Percentiles rank a stretch among this genome's conserved stretches.
These are phyloP conservation scores for Candida loeiensis DNA, from an alignment of 805 yeast genomes.

Conservation along the genomic window DNA sequence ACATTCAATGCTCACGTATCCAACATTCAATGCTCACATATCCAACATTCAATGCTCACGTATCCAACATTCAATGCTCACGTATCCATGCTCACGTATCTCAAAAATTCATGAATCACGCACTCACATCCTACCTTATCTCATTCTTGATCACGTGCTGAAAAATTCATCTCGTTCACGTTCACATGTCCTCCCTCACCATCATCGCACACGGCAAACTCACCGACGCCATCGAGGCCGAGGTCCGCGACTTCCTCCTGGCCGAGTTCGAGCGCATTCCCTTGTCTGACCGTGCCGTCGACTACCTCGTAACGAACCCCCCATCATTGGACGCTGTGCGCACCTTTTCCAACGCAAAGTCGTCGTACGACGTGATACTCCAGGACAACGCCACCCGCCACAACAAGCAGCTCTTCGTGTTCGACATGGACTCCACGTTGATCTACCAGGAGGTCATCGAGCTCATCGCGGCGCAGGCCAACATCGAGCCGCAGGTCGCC, in stretches of 20 bases:
- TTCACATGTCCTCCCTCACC: conserved; percentile 14
- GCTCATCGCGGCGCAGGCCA: conserved; percentile 90
- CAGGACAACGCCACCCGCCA: conserved; percentile 25
- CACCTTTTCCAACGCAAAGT: conserved; percentile 10
- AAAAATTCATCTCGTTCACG: not conserved
- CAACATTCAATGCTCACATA: not conserved
- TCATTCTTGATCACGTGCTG: too few species aligned
- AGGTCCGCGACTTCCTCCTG: conserved; percentile 10
- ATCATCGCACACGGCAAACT: conserved; percentile 19
- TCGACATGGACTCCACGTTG: conserved; percentile 97
- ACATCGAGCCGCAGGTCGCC: conserved; percentile 82
- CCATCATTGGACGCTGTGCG: not conserved
- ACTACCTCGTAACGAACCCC: conserved; percentile 22
- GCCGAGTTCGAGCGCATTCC: conserved; percentile 18
- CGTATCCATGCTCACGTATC: not conserved
- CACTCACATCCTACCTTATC: too few species aligned
- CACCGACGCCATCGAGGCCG: conserved; percentile 8
- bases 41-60: not conserved
- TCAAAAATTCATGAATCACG: not conserved
- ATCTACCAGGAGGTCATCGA: conserved; percentile 97
- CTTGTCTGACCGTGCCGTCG: conserved; percentile 34
- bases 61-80: not conserved
- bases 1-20: not conserved
- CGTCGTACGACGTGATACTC: conserved; percentile 30
- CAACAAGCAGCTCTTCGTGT: conserved; percentile 63